A percentile compares a stretch with the other conserved stretches of the same genome.
Conservation (phyloP, 192 early-diverging fungal species). For the Ramicandelaber brevisporus region DNA sequence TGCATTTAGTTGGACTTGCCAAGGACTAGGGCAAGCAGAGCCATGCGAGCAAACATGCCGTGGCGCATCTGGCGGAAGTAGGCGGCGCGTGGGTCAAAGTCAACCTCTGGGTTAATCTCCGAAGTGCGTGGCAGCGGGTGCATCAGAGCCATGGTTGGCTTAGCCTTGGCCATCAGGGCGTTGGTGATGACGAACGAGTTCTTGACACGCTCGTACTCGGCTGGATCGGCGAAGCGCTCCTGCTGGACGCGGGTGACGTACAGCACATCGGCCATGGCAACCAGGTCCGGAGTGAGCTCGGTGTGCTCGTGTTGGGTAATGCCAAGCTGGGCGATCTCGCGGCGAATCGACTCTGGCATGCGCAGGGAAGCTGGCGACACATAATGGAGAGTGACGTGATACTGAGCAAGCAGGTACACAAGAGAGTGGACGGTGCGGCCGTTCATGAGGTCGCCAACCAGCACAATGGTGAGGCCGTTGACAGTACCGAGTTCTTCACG, state of each 20-base stretch:
- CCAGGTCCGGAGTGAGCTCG: slow-evolving; percentile 44
- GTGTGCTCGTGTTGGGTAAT: slow-evolving; percentile 39
- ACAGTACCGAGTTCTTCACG: slow-evolving; percentile 85
- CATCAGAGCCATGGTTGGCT: slow-evolving; percentile 95
- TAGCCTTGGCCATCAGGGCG: slow-evolving; percentile 57
- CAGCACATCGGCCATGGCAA: slow-evolving; percentile 73
- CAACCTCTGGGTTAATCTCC: slow-evolving; percentile 93
- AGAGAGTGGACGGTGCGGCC: slow-evolving; percentile 94
- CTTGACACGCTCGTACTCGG: slow-evolving; percentile 61
- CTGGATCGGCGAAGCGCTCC: slow-evolving; percentile 57
- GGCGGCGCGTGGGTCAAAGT: slow-evolving; percentile 88
- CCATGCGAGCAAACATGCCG: slow-evolving; percentile 96
- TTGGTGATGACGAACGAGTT: slow-evolving; percentile 68
- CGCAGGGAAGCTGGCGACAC: slow-evolving; percentile 56
- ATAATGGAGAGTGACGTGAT: slow-evolving; percentile 85
- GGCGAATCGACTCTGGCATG: slow-evolving; percentile 70
- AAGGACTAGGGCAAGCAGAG: slow-evolving; percentile 69
- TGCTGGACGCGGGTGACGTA: slow-evolving; percentile 94
- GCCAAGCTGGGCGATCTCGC: slow-evolving; percentile 26
- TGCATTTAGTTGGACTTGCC: slow-evolving; percentile 5
- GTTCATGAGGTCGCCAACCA: slow-evolving; percentile 94
- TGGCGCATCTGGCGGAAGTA: slow-evolving; percentile 98
- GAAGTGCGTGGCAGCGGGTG: slow-evolving; percentile 86
- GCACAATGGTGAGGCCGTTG: slow-evolving; percentile 80
- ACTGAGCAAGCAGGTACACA: slow-evolving; percentile 63